Percentiles rank a stretch among this genome's conserved stretches.
Evolutionary conservation across 805 yeast genomes (phyloP).

Genomic region (Ogataea ganodermae): DNA sequence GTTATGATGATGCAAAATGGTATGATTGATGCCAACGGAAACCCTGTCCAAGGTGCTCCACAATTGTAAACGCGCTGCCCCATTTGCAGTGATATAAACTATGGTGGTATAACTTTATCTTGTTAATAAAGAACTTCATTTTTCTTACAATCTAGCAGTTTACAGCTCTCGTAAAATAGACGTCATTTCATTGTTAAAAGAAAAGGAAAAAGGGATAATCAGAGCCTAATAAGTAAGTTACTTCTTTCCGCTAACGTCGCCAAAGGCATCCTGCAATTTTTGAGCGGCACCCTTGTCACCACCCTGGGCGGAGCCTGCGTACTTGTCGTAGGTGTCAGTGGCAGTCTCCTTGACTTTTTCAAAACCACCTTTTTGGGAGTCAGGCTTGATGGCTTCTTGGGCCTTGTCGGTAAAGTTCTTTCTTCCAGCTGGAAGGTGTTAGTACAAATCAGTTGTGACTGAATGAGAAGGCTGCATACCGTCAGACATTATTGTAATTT

Average conservation of each 20-base stretch:
- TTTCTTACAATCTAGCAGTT: not conserved
- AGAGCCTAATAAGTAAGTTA: not conserved
- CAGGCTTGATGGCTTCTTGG: slow-evolving; percentile 68
- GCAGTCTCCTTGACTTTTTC: slow-evolving; percentile 72
- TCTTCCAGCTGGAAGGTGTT: slow-evolving; percentile 52
- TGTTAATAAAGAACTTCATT: slow-evolving; percentile 4
- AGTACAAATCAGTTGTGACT: not conserved
- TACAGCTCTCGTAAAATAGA: not conserved
- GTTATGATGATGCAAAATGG: slow-evolving; percentile 90
- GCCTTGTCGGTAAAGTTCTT: slow-evolving; percentile 72
- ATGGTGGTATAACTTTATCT: slow-evolving; percentile 3
- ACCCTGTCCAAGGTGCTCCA: slow-evolving; percentile 82
- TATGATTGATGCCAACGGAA: slow-evolving; percentile 77
- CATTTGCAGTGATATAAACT: slow-evolving; percentile 25
- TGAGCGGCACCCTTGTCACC: slow-evolving; percentile 69
- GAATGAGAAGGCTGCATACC: not conserved
- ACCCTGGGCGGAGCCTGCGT: slow-evolving; percentile 61
- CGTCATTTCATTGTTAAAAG: not conserved
- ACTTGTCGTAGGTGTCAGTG: slow-evolving; percentile 66
- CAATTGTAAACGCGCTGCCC: slow-evolving; percentile 24
- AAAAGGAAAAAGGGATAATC: not conserved
- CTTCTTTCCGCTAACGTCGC: slow-evolving; percentile 44
- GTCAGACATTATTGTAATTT: slow-evolving; percentile 29
- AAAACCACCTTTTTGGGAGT: slow-evolving; percentile 60
- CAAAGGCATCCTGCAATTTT: slow-evolving; percentile 64